A percentile compares a stretch with the other conserved stretches of the same genome.
Conservation (phyloP, 768 basidiomycete genomes). For the Peribolospora kevripleyi region DNA sequence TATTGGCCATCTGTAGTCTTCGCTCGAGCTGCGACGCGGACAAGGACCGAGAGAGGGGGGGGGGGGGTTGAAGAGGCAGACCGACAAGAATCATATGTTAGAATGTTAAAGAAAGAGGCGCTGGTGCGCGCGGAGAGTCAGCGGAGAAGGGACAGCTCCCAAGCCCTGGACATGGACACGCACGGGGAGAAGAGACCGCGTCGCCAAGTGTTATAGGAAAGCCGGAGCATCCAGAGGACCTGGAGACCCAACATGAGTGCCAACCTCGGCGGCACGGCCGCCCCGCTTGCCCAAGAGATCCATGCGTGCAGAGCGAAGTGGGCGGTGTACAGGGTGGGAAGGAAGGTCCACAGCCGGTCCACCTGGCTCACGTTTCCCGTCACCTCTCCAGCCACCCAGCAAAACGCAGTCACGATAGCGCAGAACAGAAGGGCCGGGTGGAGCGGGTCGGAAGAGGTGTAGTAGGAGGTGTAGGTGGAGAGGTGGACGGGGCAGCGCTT, state of each 20-base stretch:
- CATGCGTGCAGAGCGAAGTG: constrained; percentile 39
- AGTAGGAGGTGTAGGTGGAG: neutral
- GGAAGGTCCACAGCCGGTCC: constrained; percentile 52
- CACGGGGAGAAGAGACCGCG: constrained; percentile 56
- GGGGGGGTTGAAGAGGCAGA: neutral
- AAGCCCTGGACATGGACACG: constrained; percentile 12
- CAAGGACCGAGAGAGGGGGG: neutral
- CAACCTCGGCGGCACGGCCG: constrained; percentile 6
- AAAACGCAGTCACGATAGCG: neutral
- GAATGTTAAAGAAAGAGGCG: no score
- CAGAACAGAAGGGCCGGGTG: constrained; percentile 6
- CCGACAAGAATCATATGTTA: neutral
- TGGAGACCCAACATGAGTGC: constrained; percentile 13
- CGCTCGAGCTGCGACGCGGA: constrained; percentile 34
- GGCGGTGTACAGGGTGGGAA: constrained; percentile 53
- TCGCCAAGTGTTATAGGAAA: constrained; percentile 60
- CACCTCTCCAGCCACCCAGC: constrained; percentile 6
- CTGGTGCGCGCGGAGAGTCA: neutral
- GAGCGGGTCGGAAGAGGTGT: constrained; percentile 2
- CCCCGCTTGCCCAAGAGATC: constrained; percentile 1
- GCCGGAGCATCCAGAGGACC: constrained; percentile 21
- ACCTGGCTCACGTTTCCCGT: constrained; percentile 56
- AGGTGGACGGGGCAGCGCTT: neutral
- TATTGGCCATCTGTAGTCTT: constrained; percentile 79
- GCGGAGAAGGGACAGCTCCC: no score